Evolutionary conservation across 2,329 filamentous ascomycete genomes (phyloP).

Genomic region (Bipolaris gigantea): DNA sequence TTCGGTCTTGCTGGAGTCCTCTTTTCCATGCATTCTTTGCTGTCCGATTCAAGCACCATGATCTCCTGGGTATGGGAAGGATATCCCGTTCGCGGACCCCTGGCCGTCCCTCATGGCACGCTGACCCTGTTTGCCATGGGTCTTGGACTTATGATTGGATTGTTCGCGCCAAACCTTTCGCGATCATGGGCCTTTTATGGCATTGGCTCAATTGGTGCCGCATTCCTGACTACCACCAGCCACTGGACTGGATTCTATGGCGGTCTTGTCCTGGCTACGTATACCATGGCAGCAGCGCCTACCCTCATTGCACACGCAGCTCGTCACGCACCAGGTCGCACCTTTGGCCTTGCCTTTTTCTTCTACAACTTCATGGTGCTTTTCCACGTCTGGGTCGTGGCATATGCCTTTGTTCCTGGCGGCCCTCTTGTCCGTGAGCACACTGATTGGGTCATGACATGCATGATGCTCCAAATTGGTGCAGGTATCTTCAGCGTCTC

Average conservation of each 20-base stretch:
- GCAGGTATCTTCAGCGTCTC: constrained; percentile 75
- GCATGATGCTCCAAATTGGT: constrained; percentile 81
- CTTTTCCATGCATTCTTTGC: constrained; percentile 86
- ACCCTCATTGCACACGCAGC: constrained; percentile 75
- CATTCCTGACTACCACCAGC: constrained; percentile 71
- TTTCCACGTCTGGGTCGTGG: constrained; percentile 99
- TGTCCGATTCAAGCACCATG: constrained; percentile 98
- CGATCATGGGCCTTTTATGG: constrained; percentile 80
- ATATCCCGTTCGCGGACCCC: constrained; percentile 84
- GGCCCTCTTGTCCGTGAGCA: constrained; percentile 89
- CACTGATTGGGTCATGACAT: constrained; percentile 93
- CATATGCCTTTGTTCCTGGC: constrained; percentile 95
- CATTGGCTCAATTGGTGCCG: constrained; percentile 76
- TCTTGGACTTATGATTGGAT: constrained; percentile 72
- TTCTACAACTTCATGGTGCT: constrained; percentile 92
- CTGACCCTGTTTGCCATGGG: constrained; percentile 88
- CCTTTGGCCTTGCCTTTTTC: constrained; percentile 87
- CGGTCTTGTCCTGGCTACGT: constrained; percentile 72
- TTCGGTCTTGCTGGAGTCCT: constrained; percentile 80
- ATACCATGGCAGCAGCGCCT: constrained; percentile 78
- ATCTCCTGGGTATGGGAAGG: constrained; percentile 98
- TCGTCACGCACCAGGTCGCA: constrained; percentile 72
- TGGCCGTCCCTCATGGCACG: constrained; percentile 86
- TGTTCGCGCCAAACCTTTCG: constrained; percentile 70
- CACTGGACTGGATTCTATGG: constrained; percentile 93